Evolutionary conservation across 2,329 filamentous ascomycete genomes (phyloP).

Genomic region (Fusarium subglutinans): DNA sequence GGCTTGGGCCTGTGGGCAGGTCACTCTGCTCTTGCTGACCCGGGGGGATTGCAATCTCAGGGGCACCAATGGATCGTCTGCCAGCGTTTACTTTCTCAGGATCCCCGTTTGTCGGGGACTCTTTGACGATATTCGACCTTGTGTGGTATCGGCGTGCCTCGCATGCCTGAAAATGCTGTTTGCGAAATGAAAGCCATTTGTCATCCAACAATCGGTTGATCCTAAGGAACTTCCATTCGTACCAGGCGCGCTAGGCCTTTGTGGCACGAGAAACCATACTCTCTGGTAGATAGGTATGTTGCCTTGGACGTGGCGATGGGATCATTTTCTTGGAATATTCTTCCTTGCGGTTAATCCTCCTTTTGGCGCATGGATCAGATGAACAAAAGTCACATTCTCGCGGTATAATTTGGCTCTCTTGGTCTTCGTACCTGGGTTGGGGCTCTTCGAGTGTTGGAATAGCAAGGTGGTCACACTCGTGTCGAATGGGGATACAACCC

Average conservation of each 20-base stretch:
- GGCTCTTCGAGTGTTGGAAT: not conserved
- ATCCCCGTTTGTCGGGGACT: not conserved
- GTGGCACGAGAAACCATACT: not conserved
- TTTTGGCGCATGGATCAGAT: not conserved
- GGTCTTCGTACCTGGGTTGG: not conserved
- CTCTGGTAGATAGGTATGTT: not conserved
- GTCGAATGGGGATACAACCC: slow-evolving; percentile 22
- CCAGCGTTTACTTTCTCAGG: not conserved
- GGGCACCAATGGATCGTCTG: not conserved
- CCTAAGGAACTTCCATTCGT: not conserved
- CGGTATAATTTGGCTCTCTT: not conserved
- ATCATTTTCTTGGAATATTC: not conserved
- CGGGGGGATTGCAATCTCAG: not conserved
- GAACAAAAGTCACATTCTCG: not conserved
- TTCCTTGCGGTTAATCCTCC: not conserved
- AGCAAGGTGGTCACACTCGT: slow-evolving; percentile 24
- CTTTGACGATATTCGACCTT: not conserved
- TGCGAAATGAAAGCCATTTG: not conserved
- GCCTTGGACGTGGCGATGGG: not conserved
- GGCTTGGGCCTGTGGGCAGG: not conserved
- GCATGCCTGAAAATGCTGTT: not conserved
- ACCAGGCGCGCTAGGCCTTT: not conserved
- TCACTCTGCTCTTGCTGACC: not conserved
- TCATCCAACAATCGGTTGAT: not conserved
- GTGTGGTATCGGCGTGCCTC: not conserved